Percentiles rank a stretch among this genome's conserved stretches.
These are phyloP conservation scores for Globisporangium recalcitrans DNA, from an alignment of 352 stramenopile genomes.

Conservation along the genomic window DNA sequence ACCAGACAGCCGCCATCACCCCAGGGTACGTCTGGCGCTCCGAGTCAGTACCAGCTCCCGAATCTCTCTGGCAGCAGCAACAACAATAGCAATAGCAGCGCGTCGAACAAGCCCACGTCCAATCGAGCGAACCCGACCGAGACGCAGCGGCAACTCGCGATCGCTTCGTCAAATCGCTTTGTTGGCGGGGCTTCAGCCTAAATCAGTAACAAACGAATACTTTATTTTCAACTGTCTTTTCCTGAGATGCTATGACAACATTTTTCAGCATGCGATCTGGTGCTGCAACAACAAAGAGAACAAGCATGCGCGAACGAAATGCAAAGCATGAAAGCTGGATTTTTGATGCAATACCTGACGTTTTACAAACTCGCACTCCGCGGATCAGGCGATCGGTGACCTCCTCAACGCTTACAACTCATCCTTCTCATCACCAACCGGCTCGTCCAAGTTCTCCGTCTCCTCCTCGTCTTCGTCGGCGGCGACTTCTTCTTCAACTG, in stretches of 20 bases:
- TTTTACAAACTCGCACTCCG: not conserved
- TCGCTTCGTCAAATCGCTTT: conserved; percentile 85
- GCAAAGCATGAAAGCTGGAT: conserved; percentile 3
- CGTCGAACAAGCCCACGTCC: conserved; percentile 3
- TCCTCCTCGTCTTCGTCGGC: conserved; percentile 37
- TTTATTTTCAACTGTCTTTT: too few species aligned
- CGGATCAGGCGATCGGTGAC: not conserved
- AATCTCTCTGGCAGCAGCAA: conserved; percentile 25
- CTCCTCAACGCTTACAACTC: conserved; percentile 43
- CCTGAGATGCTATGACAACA: too few species aligned
- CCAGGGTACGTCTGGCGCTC: not conserved
- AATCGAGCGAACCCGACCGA: conserved; percentile 46
- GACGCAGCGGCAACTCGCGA: conserved; percentile 79
- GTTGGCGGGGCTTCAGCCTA: conserved; percentile 92
- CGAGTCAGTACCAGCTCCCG: conserved; percentile 27
- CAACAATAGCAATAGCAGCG: conserved; percentile 18
- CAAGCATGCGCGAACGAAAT: not conserved
- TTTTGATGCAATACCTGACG: conserved; percentile 3
- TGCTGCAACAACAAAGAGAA: too few species aligned
- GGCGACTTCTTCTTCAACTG: conserved; percentile 47
- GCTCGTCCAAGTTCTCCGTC: conserved; percentile 29
- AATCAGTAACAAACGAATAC: conserved; percentile 60
- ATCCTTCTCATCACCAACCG: conserved; percentile 50
- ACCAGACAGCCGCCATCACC: conserved; percentile 15
- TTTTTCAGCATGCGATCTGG: too few species aligned